A percentile compares a stretch with the other conserved stretches of the same genome.
These are phyloP conservation scores for Podospora appendiculata DNA, from an alignment of 495 filamentous ascomycete genomes.

Conservation along the genomic window DNA sequence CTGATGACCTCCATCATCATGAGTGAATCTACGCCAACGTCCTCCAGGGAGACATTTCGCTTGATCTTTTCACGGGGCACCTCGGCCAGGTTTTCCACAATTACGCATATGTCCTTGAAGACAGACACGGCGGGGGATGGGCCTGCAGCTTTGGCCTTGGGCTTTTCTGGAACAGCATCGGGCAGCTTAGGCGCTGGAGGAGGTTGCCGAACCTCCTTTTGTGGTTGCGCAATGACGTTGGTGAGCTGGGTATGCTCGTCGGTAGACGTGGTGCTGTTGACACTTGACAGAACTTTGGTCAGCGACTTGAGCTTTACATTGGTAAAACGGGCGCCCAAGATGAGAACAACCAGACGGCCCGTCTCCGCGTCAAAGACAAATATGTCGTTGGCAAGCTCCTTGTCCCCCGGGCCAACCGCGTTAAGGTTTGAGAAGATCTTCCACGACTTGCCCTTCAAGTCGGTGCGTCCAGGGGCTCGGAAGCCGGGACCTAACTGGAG, in stretches of 20 bases:
- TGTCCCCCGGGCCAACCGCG: conserved; percentile 4
- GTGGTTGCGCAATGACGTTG: not conserved
- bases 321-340: conserved; percentile 27
- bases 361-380: conserved; percentile 38
- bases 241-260: not conserved
- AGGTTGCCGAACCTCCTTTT: not conserved
- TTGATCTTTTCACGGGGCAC: not conserved
- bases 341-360: conserved; percentile 32
- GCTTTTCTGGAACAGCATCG: not conserved
- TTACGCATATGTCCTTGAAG: conserved; percentile 32
- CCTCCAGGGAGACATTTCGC: not conserved
- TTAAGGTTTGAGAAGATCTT: not conserved
- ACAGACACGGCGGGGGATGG: not conserved
- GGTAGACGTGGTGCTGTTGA: not conserved
- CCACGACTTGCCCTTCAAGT: not conserved
- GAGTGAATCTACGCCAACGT: not conserved
- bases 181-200: not conserved
- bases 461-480: not conserved
- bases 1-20: not conserved
- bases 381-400: conserved; percentile 33
- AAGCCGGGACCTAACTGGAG: not conserved
- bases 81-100: conserved; percentile 16
- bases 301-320: not conserved
- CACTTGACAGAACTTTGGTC: not conserved
- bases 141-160: not conserved